phyloP scores from a whole-genome alignment of 169 alveolate genomes.

The Eimeria praecox region DNA sequence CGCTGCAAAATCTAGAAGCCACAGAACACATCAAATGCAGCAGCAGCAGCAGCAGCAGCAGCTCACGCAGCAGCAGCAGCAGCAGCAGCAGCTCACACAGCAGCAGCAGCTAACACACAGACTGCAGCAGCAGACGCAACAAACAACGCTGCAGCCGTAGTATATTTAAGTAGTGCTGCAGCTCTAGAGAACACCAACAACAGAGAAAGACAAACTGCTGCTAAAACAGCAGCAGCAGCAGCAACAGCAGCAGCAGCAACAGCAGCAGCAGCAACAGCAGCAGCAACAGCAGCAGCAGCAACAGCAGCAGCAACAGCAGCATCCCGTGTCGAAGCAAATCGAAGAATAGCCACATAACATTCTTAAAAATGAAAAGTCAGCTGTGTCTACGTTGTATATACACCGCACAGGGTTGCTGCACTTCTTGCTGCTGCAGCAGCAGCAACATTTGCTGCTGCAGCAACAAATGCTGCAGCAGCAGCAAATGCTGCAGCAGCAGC shows the following conservation, averaged over 20 bases:
- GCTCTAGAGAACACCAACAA: not conserved
- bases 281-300: not conserved
- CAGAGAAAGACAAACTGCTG: not conserved
- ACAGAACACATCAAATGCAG: slow-evolving; percentile 10
- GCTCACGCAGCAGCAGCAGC: too few species aligned
- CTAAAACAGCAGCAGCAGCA: not conserved
- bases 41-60: slow-evolving; percentile 17
- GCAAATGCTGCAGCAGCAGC: not conserved
- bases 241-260: too few species aligned
- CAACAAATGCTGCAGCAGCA: not conserved
- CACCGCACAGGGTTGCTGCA: not conserved
- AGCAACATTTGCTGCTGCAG: not conserved
- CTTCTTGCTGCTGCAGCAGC: not conserved
- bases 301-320: slow-evolving; percentile 1
- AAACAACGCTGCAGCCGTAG: not conserved
- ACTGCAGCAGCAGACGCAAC: slow-evolving; percentile 29
- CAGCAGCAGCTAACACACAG: not conserved
- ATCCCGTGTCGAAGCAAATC: not conserved
- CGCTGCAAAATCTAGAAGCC: not conserved
- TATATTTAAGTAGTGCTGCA: not conserved
- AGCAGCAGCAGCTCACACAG: not conserved
- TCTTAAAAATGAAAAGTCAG: not conserved
- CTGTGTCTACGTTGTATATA: not conserved
- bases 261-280: not conserved
- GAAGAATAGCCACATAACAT: not conserved